phyloP scores from a whole-genome alignment of 1,284 basidiomycete species.

The Leucoagaricus sp. region DNA sequence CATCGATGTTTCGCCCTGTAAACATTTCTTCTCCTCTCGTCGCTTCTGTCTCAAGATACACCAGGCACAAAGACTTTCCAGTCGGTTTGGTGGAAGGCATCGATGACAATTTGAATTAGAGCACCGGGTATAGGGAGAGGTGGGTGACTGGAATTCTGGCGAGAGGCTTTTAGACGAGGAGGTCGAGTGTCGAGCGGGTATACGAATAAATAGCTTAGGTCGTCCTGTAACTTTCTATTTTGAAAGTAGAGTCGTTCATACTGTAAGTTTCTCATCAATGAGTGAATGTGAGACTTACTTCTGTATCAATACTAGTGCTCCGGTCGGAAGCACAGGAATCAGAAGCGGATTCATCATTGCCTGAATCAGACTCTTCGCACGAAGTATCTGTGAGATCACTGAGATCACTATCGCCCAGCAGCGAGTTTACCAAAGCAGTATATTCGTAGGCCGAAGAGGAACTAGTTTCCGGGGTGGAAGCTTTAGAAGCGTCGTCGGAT shows the following conservation, averaged over 20 bases:
- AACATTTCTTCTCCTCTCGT: background rate
- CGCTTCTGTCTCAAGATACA: background rate
- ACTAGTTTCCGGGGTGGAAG: no score
- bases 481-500: no score
- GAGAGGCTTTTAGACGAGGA: background rate
- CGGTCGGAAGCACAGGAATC: background rate
- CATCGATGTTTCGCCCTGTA: background rate
- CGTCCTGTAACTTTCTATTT: background rate
- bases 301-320: background rate
- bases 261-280: background rate
- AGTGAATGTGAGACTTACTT: background rate
- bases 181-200: background rate
- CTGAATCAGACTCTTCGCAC: background rate
- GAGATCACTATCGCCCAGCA: slow-evolving; percentile 1
- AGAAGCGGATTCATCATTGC: background rate
- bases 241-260: no score
- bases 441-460: no score
- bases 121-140: background rate
- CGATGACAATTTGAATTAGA: background rate
- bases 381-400: slow-evolving; percentile 8
- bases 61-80: background rate
- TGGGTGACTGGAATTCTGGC: background rate
- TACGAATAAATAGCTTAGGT: slow-evolving; percentile 5
- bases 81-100: background rate
- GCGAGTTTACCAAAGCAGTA: background rate